Evolutionary conservation across 345 rosid genomes (phyloP).

Genomic region (Citrus glauca): DNA sequence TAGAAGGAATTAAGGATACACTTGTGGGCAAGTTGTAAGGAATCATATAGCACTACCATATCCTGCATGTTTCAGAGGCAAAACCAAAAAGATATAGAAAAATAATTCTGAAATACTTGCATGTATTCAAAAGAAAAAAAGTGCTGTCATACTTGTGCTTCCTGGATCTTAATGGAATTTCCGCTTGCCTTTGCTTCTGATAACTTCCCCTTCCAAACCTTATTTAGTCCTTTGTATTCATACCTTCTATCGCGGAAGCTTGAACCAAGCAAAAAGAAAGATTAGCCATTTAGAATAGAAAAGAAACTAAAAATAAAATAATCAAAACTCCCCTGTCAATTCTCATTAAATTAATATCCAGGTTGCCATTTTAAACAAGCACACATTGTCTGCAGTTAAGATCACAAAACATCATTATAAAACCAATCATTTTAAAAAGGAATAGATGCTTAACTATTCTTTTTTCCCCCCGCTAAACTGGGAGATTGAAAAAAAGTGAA

Average conservation of each 20-base stretch:
- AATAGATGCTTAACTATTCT: background rate
- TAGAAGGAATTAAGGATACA: conserved; percentile 96
- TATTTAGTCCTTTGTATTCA: conserved; percentile 94
- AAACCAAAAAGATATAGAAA: conserved; percentile 15
- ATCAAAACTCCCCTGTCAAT: background rate
- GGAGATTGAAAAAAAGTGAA: too few species aligned
- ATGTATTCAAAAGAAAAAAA: conserved; percentile 8
- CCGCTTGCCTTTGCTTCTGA: conserved; percentile 96
- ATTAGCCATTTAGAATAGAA: conserved; percentile 18
- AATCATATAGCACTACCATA: conserved; percentile 97
- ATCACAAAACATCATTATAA: background rate
- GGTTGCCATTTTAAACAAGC: too few species aligned
- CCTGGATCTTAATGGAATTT: conserved; percentile 91
- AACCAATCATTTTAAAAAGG: background rate
- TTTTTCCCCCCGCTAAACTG: too few species aligned
- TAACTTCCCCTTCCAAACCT: conserved; percentile 95
- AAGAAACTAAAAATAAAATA: background rate
- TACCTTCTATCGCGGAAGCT: conserved; percentile 99
- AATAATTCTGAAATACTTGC: background rate
- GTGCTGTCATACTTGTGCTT: conserved; percentile 67
- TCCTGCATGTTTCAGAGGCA: conserved; percentile 53
- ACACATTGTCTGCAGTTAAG: background rate
- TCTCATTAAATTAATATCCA: background rate
- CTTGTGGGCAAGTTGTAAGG: conserved; percentile 96
- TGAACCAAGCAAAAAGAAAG: conserved; percentile 24